Base-by-base conservation (phyloP, 2,329 filamentous ascomycete species). In the Neofusicoccum cordaticola region DNA sequence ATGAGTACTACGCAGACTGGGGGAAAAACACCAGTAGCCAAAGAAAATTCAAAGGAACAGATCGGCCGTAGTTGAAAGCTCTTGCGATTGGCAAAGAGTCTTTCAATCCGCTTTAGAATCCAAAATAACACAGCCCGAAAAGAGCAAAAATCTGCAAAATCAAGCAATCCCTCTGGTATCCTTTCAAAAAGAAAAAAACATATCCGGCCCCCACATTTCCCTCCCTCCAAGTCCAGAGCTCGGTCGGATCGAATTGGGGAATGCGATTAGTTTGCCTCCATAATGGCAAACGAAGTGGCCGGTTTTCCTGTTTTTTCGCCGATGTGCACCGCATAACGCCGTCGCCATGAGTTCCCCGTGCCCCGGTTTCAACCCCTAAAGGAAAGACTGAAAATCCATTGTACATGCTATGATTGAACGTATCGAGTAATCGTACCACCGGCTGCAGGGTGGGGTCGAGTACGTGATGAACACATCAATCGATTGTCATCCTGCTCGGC, bases 401-500 rank as follows among this genome's bases (percentile, higher is more conserved):
- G 56, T 60, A 60, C 56, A 60, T 47, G 41, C 56, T 60, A 37
- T 35, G 15, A 47, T 60, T 35, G 42, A 35, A 31, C 56, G 42
- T 47, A 34, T 35, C 56, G 42, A 47, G 41, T 27, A 35, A 17
- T 5, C 42, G 31, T 17, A 15, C 41, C 56, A 60, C 56, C 56
- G 22, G 19, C 31, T 60, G 56, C 42, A 60, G 56, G 56, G 56
- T 22, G 56, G 31, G 17, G 13, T 17, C 27, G 50, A 50, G 27
- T 8, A 62, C 22, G 12, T 45, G 35, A 19, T 31, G 2, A 11
- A 51, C 8, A 27, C 42, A 58, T 65, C 50, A 78, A 67, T 78
- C 75, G 66, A 77, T 78, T 66, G 76, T 75, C 75, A 78, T 77
- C 63, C 82, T 74, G 44, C 73, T 78, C 31, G 80, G 78, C 50